Evolutionary conservation across 306 rosid genomes (phyloP).

Genomic region (Datisca glomerata): DNA sequence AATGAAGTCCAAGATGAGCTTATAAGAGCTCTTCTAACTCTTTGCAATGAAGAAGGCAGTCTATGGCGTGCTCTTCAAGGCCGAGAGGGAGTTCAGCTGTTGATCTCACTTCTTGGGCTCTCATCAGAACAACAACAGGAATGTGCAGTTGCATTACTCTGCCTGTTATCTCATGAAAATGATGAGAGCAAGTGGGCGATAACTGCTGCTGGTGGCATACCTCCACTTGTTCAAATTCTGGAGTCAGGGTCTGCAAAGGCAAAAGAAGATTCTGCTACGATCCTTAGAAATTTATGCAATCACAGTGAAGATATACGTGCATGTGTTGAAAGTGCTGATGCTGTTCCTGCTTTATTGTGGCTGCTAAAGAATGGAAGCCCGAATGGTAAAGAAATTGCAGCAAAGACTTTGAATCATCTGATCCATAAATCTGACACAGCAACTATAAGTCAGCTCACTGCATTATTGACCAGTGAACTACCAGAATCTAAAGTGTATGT

Average conservation of each 20-base stretch:
- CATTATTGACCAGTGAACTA: constrained; percentile 80
- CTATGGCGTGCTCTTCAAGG: constrained; percentile 91
- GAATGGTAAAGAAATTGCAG: constrained; percentile 97
- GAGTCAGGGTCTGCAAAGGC: constrained; percentile 96
- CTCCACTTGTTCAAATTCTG: constrained; percentile 95
- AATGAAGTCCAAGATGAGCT: constrained; percentile 94
- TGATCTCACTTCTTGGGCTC: constrained; percentile 93
- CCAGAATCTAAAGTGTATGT: constrained; percentile 85
- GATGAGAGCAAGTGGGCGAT: constrained; percentile 99
- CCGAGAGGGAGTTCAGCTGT: constrained; percentile 90
- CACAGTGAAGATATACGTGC: constrained; percentile 99
- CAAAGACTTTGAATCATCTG: constrained; percentile 85
- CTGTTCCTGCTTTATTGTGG: constrained; percentile 96
- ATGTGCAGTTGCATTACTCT: constrained; percentile 93
- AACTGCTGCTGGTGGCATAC: constrained; percentile 99
- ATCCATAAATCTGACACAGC: constrained; percentile 97
- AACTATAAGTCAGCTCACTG: constrained; percentile 92
- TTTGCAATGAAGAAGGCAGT: constrained; percentile 76
- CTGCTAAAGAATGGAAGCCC: constrained; percentile 92
- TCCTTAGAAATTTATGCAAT: constrained; percentile 92
- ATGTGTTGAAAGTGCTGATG: constrained; percentile 98
- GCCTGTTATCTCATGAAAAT: constrained; percentile 78
- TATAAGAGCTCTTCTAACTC: constrained; percentile 59
- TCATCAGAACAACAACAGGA: constrained; percentile 99
- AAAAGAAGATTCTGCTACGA: constrained; percentile 94